Conservation (phyloP, 129 eudicot genomes). For the Cynara cardunculus region DNA sequence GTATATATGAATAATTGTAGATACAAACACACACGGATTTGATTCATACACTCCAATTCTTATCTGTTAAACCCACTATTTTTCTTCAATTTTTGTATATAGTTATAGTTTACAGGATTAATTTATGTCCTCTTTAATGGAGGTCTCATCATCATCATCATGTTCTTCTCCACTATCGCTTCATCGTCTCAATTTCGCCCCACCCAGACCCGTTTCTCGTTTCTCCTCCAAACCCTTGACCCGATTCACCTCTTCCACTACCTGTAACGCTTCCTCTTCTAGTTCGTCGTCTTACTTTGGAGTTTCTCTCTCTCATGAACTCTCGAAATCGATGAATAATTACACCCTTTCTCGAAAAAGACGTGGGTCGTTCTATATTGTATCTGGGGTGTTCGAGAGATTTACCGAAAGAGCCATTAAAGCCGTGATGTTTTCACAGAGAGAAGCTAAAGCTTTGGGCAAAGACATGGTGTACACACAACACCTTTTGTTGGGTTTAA, state of each 20-base stretch:
- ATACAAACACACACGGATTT: slow-evolving; percentile 7
- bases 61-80: neutral
- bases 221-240: slow-evolving; percentile 17
- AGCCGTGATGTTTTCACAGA: slow-evolving; percentile 74
- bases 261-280: slow-evolving; percentile 14
- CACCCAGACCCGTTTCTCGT: slow-evolving; percentile 37
- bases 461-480: slow-evolving; percentile 62
- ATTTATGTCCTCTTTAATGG: slow-evolving; percentile 24
- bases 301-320: slow-evolving; percentile 25
- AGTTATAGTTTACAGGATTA: neutral
- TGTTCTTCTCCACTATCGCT: slow-evolving; percentile 44
- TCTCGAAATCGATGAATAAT: neutral
- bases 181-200: slow-evolving; percentile 34
- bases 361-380: slow-evolving; percentile 30
- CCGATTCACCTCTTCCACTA: slow-evolving; percentile 7
- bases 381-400: slow-evolving; percentile 69
- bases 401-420: slow-evolving; percentile 84
- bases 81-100: slow-evolving; percentile 17
- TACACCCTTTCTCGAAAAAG: neutral
- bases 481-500: slow-evolving; percentile 71
- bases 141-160: slow-evolving; percentile 51
- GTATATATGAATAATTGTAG: slow-evolving; percentile 10
- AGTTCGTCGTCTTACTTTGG: slow-evolving; percentile 47
- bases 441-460: slow-evolving; percentile 68
- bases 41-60: neutral